phyloP scores from a whole-genome alignment of 148 eudicot species.

The Rhododendron molle region DNA sequence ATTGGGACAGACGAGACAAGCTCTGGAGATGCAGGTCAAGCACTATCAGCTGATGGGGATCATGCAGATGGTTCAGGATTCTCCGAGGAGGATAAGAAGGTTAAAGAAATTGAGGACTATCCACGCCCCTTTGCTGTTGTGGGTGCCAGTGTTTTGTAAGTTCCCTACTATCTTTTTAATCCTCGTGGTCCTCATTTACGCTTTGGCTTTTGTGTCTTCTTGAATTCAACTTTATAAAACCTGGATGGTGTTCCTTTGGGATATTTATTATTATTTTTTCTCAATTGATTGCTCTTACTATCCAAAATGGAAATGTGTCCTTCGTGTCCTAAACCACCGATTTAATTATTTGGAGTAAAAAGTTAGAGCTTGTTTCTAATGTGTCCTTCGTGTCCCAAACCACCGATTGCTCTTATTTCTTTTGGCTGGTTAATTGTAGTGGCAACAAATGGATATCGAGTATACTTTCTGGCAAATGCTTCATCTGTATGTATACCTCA shows the following conservation, averaged over 20 bases:
- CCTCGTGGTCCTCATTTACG: not conserved
- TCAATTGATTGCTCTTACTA: not conserved
- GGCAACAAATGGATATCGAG: no score
- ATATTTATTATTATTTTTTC: not conserved
- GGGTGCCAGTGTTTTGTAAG: slow-evolving; percentile 95
- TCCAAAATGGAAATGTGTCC: not conserved
- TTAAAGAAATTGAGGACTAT: slow-evolving; percentile 76
- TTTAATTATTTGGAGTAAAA: not conserved
- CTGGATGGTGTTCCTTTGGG: not conserved
- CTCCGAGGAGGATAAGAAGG: slow-evolving; percentile 33
- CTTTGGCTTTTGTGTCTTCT: not conserved
- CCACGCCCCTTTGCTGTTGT: slow-evolving; percentile 84
- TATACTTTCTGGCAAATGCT: no score
- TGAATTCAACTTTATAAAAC: not conserved
- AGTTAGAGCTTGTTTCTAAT: not conserved
- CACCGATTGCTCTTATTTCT: no score
- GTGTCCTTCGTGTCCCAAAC: no score
- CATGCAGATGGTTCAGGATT: slow-evolving; percentile 16
- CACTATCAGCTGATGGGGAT: slow-evolving; percentile 20
- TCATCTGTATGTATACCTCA: no score
- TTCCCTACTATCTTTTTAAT: not conserved
- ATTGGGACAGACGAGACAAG: slow-evolving; percentile 49
- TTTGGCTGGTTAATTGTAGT: no score
- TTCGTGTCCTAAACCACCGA: not conserved
- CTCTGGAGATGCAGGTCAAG: slow-evolving; percentile 25